Evolutionary conservation across 148 eudicot genomes (phyloP).

Genomic region (Fagopyrum homotropicum): DNA sequence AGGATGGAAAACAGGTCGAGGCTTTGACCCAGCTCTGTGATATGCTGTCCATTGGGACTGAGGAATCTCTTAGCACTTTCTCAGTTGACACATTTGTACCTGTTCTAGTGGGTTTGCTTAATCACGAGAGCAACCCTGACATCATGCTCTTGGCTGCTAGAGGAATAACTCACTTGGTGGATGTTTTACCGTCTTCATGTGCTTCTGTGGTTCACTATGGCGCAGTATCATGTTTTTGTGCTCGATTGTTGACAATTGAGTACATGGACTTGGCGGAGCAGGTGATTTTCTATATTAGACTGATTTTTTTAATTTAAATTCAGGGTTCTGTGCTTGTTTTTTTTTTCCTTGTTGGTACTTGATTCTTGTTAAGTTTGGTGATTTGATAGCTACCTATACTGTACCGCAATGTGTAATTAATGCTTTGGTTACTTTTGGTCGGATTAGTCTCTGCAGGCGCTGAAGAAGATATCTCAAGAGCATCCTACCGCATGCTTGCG

Average conservation of each 20-base stretch:
- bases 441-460: constrained; percentile 87
- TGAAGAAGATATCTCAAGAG: constrained; percentile 94
- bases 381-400: not conserved
- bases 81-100: constrained; percentile 94
- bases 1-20: constrained; percentile 90
- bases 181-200: constrained; percentile 86
- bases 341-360: not conserved
- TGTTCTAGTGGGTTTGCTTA: constrained; percentile 81
- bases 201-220: constrained; percentile 98
- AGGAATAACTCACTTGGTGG: constrained; percentile 83
- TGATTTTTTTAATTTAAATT: not conserved
- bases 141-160: constrained; percentile 95
- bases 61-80: constrained; percentile 85
- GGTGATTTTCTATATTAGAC: constrained; percentile 32
- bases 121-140: constrained; percentile 92
- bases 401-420: not conserved
- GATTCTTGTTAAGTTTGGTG: not conserved
- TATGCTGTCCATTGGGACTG: constrained; percentile 81
- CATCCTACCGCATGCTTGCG: constrained; percentile 98
- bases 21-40: constrained; percentile 96
- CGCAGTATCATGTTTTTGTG: constrained; percentile 81
- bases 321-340: not conserved
- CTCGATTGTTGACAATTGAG: constrained; percentile 80
- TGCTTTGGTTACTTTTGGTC: constrained; percentile 1
- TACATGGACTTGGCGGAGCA: constrained; percentile 99